Evolutionary conservation across 768 basidiomycete genomes (phyloP).

Genomic region (Hysterangium stoloniferum): DNA sequence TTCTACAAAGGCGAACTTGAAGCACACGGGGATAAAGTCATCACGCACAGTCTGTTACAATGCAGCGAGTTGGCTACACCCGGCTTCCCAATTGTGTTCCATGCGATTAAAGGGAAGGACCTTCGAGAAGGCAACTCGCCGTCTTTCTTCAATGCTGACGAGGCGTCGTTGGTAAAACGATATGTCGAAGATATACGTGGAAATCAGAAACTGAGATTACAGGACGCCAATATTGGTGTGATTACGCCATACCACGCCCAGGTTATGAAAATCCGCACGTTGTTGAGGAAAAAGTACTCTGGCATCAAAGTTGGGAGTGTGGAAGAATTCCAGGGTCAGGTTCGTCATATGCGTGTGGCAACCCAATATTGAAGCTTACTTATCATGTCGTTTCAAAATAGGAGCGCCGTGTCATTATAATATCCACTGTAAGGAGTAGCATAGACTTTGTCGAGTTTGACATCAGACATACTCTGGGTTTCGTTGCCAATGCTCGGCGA

Average conservation of each 20-base stretch:
- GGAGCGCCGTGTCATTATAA: conserved; percentile 52
- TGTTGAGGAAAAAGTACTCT: conserved; percentile 18
- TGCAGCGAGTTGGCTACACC: conserved; percentile 23
- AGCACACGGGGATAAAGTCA: conserved; percentile 18
- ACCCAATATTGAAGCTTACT: background rate
- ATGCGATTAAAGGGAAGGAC: conserved; percentile 28
- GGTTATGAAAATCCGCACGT: conserved; percentile 23
- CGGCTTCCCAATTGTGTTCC: conserved; percentile 28
- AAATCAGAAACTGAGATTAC: conserved; percentile 22
- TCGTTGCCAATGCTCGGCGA: conserved; percentile 46
- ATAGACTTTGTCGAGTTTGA: conserved; percentile 41
- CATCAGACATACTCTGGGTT: conserved; percentile 48
- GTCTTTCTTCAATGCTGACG: conserved; percentile 34
- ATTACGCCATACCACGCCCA: conserved; percentile 36
- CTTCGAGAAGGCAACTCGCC: conserved; percentile 28
- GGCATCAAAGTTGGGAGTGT: conserved; percentile 30
- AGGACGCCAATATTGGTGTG: conserved; percentile 29
- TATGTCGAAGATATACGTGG: conserved; percentile 24
- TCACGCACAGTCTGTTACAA: conserved; percentile 21
- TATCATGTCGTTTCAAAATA: conserved; percentile 16
- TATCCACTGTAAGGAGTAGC: conserved; percentile 52
- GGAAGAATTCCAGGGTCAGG: conserved; percentile 37
- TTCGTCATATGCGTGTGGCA: conserved; percentile 1
- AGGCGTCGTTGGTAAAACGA: conserved; percentile 27
- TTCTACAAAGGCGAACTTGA: conserved; percentile 31